Conservation (phyloP, 2,329 filamentous ascomycete species). For the Alternaria sp. region DNA sequence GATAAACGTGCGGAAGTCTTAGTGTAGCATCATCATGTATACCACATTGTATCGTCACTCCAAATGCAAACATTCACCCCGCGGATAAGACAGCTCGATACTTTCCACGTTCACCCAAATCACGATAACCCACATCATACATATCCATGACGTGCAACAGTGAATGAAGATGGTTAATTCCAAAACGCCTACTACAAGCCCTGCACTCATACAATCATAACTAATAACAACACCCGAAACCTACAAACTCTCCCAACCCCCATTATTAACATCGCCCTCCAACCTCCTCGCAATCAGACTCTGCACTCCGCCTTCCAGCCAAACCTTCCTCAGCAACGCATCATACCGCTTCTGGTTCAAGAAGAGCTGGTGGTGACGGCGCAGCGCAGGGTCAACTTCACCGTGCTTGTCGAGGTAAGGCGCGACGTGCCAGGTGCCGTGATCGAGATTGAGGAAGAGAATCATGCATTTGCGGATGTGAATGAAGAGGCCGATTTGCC, state of each 20-base stretch:
- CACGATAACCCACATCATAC: too few species aligned
- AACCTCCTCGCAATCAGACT: constrained; percentile 88
- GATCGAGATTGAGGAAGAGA: constrained; percentile 80
- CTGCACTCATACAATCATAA: not conserved
- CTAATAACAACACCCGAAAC: not conserved
- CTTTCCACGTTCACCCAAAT: too few species aligned
- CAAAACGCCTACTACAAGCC: not conserved
- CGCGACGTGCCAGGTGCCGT: constrained; percentile 83
- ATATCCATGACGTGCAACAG: too few species aligned
- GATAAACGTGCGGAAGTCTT: not conserved
- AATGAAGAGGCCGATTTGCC: constrained; percentile 90
- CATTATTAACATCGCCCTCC: constrained; percentile 95
- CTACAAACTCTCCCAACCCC: constrained; percentile 84
- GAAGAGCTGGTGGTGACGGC: constrained; percentile 84
- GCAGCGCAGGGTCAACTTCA: constrained; percentile 89
- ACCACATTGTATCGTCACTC: not conserved
- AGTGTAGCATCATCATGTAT: not conserved
- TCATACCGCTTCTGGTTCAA: constrained; percentile 95
- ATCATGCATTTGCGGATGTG: constrained; percentile 96
- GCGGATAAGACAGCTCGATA: not conserved
- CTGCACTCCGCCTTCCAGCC: constrained; percentile 85
- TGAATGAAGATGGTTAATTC: too few species aligned
- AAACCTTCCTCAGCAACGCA: constrained; percentile 80
- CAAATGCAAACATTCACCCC: not conserved
- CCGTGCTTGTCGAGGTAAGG: constrained; percentile 97